Evolutionary conservation across 805 yeast genomes (phyloP).

Genomic region (Candida caryicola): DNA sequence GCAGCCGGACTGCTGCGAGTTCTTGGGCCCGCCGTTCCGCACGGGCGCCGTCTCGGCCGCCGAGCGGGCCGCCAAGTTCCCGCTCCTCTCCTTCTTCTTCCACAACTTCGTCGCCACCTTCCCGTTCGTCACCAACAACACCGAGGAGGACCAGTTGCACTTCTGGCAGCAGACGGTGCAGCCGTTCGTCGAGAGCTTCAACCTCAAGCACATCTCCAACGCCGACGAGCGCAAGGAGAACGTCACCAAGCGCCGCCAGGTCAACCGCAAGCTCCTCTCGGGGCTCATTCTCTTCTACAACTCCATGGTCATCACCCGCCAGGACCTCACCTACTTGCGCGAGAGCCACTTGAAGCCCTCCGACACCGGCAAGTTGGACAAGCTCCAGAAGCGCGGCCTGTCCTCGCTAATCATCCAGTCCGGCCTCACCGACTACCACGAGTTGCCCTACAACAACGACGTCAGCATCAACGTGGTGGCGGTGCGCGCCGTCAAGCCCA

Average conservation of each 20-base stretch:
- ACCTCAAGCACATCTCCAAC: conserved; percentile 65
- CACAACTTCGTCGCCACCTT: conserved; percentile 60
- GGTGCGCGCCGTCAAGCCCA: conserved; percentile 39
- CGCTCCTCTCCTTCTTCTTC: conserved; percentile 67
- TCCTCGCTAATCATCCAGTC: not conserved
- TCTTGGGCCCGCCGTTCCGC: conserved; percentile 77
- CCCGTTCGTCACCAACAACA: conserved; percentile 63
- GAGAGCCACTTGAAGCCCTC: conserved; percentile 33
- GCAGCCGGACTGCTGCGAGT: conserved; percentile 59
- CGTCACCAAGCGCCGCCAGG: conserved; percentile 59
- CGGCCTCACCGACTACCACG: conserved; percentile 16
- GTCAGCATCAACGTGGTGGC: conserved; percentile 66
- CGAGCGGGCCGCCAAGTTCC: conserved; percentile 37
- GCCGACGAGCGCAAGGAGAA: conserved; percentile 72
- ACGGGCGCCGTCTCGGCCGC: conserved; percentile 31
- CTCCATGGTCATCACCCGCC: conserved; percentile 63
- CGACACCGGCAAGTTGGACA: conserved; percentile 37
- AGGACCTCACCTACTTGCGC: conserved; percentile 49
- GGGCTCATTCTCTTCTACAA: conserved; percentile 67
- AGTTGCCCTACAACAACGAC: conserved; percentile 49
- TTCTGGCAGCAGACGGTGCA: conserved; percentile 84
- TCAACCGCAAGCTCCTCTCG: conserved; percentile 59
- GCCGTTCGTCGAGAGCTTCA: conserved; percentile 76
- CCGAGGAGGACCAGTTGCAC: conserved; percentile 42
- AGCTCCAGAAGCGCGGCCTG: conserved; percentile 12